Base-by-base conservation (phyloP, 495 filamentous ascomycete genomes). In the Astrothelium subdiscretum region DNA sequence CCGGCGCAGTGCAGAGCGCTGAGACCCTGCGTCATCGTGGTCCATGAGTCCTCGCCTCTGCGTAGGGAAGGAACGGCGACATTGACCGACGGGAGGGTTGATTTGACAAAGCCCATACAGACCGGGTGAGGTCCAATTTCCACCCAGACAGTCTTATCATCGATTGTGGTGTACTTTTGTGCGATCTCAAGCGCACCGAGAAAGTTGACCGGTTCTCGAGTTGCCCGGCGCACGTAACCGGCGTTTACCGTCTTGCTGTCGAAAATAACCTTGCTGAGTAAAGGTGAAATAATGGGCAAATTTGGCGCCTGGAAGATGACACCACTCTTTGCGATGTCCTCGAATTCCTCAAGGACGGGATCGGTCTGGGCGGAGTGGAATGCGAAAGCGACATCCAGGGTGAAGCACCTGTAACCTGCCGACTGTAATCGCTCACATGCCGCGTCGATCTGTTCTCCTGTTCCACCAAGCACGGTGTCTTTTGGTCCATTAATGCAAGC, bases 281-380 rank as follows among this genome's bases (percentile, higher is more conserved):
- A 77, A 58, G 89, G 83, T 20, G 87, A 92, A 43, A 92, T 84
- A 38, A 90, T 76, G 3, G 88, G 83, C 18, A 90, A 74, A n/a
- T 73, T 74, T 8, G 86, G 84, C 13, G 76, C 64, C 24, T 81
- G 72, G 74, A 88, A 91, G 20, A 65, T 76, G 24, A 92, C 78
- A 2, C 78, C 59, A 2, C 71, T 73, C 15, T 38, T 38, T 1
- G 85, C 85, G 40, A 85, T 67, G 2, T 74, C 71, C 62, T 87
- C 83, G 51, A 92, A 88, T 0, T 80, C 77, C 5, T 85, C 80
- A 5, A 91, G 73, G 29, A 94, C 88, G 24, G 85, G 79, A 18
- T 92, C 86, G 26, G 92, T 83, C 67, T 92, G 90, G 0, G 83
- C 77, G 2, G 89, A 88, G 71, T 95, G 90, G 79, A 91, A 94